Percentiles rank a stretch among this genome's conserved stretches.
Conservation (phyloP, 805 yeast species). For the Maudiozyma turicensis region DNA sequence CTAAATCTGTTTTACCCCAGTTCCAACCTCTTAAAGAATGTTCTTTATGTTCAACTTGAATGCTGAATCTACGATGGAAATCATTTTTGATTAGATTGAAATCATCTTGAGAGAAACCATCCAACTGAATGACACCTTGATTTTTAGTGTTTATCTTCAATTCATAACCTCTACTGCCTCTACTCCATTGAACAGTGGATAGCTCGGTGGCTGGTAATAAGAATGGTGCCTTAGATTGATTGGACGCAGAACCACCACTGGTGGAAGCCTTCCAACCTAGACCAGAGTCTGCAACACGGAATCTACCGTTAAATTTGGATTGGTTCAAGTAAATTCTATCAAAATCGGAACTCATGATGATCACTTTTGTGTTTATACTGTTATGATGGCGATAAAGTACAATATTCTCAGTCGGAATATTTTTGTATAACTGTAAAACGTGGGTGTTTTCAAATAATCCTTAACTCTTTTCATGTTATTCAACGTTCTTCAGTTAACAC, state of each 20-base stretch:
- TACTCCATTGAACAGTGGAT: constrained; percentile 75
- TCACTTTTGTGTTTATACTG: not conserved
- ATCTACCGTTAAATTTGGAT: constrained; percentile 72
- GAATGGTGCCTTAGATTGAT: constrained; percentile 59
- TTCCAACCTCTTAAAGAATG: constrained; percentile 98
- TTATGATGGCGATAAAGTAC: not conserved
- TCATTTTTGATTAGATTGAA: constrained; percentile 74
- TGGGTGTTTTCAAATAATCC: too few species aligned
- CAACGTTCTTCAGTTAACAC: too few species aligned
- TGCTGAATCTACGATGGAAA: constrained; percentile 63
- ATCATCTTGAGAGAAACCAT: constrained; percentile 86
- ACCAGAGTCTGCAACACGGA: constrained; percentile 94
- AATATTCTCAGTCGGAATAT: too few species aligned
- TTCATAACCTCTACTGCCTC: constrained; percentile 90
- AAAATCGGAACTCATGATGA: constrained; percentile 52
- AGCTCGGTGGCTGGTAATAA: constrained; percentile 81
- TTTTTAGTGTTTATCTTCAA: constrained; percentile 81
- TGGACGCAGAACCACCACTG: constrained; percentile 35
- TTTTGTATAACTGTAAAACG: too few species aligned
- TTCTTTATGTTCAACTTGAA: constrained; percentile 71
- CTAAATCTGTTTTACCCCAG: constrained; percentile 93
- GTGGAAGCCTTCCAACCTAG: constrained; percentile 83
- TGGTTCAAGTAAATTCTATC: constrained; percentile 87
- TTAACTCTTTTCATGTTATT: too few species aligned
- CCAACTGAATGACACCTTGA: constrained; percentile 75